These are phyloP conservation scores for Yamadazyma scolyti DNA, from an alignment of 805 yeast genomes.

Conservation along the genomic window DNA sequence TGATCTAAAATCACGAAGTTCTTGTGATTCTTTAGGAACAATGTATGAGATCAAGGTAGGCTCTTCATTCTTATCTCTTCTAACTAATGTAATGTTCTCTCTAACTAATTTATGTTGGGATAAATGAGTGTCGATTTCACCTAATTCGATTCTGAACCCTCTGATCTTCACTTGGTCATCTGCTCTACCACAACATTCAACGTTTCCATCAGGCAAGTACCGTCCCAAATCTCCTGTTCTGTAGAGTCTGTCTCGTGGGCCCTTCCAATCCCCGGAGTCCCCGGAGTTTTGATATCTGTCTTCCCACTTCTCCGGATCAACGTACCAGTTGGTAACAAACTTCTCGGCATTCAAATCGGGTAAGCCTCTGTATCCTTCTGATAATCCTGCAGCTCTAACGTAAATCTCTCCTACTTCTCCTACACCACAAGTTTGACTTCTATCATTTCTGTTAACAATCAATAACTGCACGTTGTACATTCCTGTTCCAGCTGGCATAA, in stretches of 20 bases:
- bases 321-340: slow-evolving; percentile 90
- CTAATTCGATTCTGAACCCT: slow-evolving; percentile 97
- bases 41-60: slow-evolving; percentile 87
- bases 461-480: slow-evolving; percentile 93
- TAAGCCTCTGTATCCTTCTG: slow-evolving; percentile 91
- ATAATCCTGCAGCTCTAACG: slow-evolving; percentile 96
- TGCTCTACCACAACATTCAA: slow-evolving; percentile 98
- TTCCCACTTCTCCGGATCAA: slow-evolving; percentile 61
- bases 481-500: slow-evolving; percentile 98
- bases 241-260: slow-evolving; percentile 93
- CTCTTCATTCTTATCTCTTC: slow-evolving; percentile 89
- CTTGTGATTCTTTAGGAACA: slow-evolving; percentile 64
- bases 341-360: slow-evolving; percentile 87
- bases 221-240: slow-evolving; percentile 98
- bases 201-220: slow-evolving; percentile 94
- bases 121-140: slow-evolving; percentile 96
- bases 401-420: slow-evolving; percentile 99
- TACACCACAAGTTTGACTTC: slow-evolving; percentile 90
- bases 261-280: slow-evolving; percentile 71
- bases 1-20: slow-evolving; percentile 46
- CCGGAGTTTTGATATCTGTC: slow-evolving; percentile 68
- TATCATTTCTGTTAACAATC: slow-evolving; percentile 88
- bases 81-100: slow-evolving; percentile 88
- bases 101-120: slow-evolving; percentile 91
- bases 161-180: slow-evolving; percentile 98